Conservation (phyloP, 345 rosid species). For the Hirschfeldia incana region DNA sequence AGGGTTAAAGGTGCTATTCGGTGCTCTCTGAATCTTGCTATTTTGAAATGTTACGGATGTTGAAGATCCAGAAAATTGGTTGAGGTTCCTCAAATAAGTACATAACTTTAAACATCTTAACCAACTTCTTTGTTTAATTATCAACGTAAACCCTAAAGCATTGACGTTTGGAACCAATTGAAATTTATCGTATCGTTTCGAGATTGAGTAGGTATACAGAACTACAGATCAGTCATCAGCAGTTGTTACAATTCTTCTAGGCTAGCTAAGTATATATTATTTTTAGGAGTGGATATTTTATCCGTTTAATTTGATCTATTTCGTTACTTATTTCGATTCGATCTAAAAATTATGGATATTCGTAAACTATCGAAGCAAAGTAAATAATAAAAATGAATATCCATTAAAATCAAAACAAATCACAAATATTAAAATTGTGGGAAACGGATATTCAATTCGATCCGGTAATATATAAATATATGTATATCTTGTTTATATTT, state of each 20-base stretch:
- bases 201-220: slow-evolving; percentile 2
- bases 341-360: too few species aligned
- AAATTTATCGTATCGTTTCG: background rate
- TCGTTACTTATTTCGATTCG: too few species aligned
- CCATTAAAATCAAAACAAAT: too few species aligned
- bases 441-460: too few species aligned
- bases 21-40: background rate
- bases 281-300: background rate
- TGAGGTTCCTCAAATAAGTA: background rate
- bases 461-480: too few species aligned
- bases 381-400: too few species aligned
- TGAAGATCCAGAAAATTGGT: background rate
- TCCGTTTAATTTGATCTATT: too few species aligned
- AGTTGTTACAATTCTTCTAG: background rate
- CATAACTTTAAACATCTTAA: background rate
- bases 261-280: background rate
- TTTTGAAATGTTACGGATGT: background rate
- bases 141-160: background rate
- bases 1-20: background rate
- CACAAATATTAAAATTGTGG: too few species aligned
- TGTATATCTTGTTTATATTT: too few species aligned
- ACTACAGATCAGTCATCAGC: background rate
- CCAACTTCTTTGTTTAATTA: background rate
- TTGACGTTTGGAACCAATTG: background rate
- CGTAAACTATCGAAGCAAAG: too few species aligned